Evolutionary conservation across 306 rosid genomes (phyloP), one percentile per base, ranked within the genome.

Genomic region (Ceratonia siliqua): DNA sequence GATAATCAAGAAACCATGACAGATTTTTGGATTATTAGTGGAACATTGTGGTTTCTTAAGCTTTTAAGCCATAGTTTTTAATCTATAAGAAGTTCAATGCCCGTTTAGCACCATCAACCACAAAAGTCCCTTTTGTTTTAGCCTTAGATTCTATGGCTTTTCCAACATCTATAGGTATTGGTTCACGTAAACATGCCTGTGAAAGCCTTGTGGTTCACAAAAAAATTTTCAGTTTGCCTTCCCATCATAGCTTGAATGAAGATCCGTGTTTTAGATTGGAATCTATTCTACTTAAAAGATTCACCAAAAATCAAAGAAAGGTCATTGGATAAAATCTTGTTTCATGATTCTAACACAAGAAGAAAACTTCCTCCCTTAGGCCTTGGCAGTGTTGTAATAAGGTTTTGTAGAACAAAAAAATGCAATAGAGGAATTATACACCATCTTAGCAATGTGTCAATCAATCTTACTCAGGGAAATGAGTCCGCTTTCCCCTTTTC

Each of bases 341-440:
- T 33, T 62, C 17, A 25, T 67, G 41, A 49, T 12, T 35, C 48
- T 17, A 62, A 35, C 46, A 38, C 50, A 62, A 62, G 9, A 10
- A 36, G 57, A 76, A 65, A 43, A 46, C 33, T 33, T 45, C 21
- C 43, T n/a, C n/a, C n/a, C n/a, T n/a, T n/a, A n/a, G n/a, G n/a
- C 25, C 53, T 24, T 15, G 43, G n/a, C 56, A 77, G 32, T 21
- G 20, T n/a, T 17, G 41, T 13, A 27, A 30, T 58, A 52, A 11
- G n/a, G 22, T 42, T 72, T 12, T 75, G 57, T 55, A 46, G 3
- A 56, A 43, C 55, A 79, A 28, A 43, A 71, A 43, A 38, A 53
- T 10, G 8, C 62, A 64, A 24, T 11, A 33, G 53, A 48, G 11
- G 43, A 64, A 41, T 42, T 24, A 5, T 45, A n/a, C n/a, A n/a